Conservation (phyloP, 2,329 filamentous ascomycete species). For the Chaetomium strumarium region DNA sequence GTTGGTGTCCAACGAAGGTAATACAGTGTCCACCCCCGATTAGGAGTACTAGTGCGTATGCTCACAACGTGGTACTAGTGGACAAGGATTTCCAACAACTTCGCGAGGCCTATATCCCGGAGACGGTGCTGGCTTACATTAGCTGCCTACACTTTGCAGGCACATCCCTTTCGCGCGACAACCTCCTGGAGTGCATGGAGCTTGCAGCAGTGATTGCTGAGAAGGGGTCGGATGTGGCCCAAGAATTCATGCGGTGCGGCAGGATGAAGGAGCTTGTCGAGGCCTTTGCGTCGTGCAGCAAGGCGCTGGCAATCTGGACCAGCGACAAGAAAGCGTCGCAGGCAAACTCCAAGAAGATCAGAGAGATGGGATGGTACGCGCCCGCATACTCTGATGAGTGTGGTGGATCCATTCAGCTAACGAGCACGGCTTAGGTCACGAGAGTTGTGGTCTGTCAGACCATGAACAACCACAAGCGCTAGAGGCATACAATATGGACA, state of each 20-base stretch:
- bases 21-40: constrained; percentile 21
- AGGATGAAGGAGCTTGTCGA: constrained; percentile 72
- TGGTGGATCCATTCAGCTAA: not conserved
- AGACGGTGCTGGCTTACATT: constrained; percentile 78
- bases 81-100: constrained; percentile 58
- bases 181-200: constrained; percentile 80
- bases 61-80: constrained; percentile 34
- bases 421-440: constrained; percentile 30
- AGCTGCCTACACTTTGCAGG: constrained; percentile 75
- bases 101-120: constrained; percentile 74
- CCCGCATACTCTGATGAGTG: not conserved
- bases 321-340: constrained; percentile 48
- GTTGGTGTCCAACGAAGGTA: constrained; percentile 49
- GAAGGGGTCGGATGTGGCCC: constrained; percentile 59
- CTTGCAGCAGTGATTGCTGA: constrained; percentile 70
- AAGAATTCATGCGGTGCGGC: constrained; percentile 56
- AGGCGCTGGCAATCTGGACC: constrained; percentile 56
- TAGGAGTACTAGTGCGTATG: not conserved
- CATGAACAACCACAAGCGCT: constrained; percentile 12
- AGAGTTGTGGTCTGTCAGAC: constrained; percentile 56
- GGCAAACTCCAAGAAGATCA: constrained; percentile 52
- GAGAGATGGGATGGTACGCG: constrained; percentile 52
- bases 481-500: not conserved
- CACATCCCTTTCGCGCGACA: constrained; percentile 65
- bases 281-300: constrained; percentile 70